Base-by-base conservation (phyloP, 805 yeast species). In the Teunomyces cretensis region DNA sequence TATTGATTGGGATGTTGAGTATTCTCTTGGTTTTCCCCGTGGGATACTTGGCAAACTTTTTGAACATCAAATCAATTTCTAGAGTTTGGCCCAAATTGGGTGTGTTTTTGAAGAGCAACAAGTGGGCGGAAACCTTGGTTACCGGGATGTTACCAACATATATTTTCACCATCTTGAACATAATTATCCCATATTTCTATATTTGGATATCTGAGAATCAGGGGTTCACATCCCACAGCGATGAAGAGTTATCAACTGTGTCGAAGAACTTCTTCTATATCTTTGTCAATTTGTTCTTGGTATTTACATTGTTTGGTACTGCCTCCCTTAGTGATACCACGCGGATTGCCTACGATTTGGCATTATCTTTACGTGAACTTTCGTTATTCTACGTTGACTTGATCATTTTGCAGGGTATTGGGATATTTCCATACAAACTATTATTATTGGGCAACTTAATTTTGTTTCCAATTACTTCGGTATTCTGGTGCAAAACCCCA, bases 201-300 rank as follows among this genome's bases (percentile, higher is more conserved):
- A 88, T 87, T 39, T 88, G 87, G 79, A 68, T 92, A 41, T 85
- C 97, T 0, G 73, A 82, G 2, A 75, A 79, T 41, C 99, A 92
- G 68, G 98, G 98, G 0, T 88, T 81, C 56, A 83, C 95, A 0
- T 89, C 97, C 5, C 84, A 86, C 56, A 91, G 96, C 32, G 98
- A 94, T 53, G 96, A 88, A 53, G 98, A 94, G 61, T 68, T 90
- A 13, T 86, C 96, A 0, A 80, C 90, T 17, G 95, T 92, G 2
- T 83, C 94, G 22, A 92, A 92, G 67, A 94, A 94, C 70, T 92
- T 91, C 68, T 91, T 94, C 62, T 94, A 90, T 65, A 86, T 91
- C 30, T 94, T 94, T 68, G 96, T 92, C 51, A 92, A 92, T 64
- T 75, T 94, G 77, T 94, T 92, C 60, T 72, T 92, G 59, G 96